Conservation (phyloP, 257 asterid genomes). For the Schizonepeta tenuifolia region DNA sequence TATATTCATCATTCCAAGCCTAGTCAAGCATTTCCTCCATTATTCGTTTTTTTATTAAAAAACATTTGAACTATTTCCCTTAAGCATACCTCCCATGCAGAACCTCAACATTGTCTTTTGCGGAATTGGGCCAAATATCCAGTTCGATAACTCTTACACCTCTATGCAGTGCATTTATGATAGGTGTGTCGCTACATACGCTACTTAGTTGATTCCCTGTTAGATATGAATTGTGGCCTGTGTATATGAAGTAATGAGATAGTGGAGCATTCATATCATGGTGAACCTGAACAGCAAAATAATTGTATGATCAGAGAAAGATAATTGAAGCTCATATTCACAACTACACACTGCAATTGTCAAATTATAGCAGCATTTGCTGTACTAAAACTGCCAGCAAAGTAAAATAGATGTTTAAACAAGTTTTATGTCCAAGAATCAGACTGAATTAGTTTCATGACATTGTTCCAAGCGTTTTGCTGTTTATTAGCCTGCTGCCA, state of each 20-base stretch:
- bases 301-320: not conserved
- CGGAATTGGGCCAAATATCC: conserved; percentile 54
- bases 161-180: conserved; percentile 41
- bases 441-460: not conserved
- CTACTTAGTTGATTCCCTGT: conserved; percentile 62
- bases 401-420: not conserved
- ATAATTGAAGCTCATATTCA: not conserved
- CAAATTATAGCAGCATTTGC: not conserved
- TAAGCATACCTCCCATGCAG: conserved; percentile 56
- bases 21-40: not conserved
- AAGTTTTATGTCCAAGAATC: not conserved
- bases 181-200: conserved; percentile 53
- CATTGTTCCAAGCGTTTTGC: too few species aligned
- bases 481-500: too few species aligned
- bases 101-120: conserved; percentile 41
- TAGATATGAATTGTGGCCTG: conserved; percentile 61
- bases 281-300: conserved; percentile 43
- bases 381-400: not conserved
- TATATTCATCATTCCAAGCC: not conserved
- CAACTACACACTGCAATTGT: not conserved
- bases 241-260: conserved; percentile 65
- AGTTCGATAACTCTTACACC: conserved; percentile 58
- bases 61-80: too few species aligned
- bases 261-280: conserved; percentile 62
- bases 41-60: too few species aligned